A percentile compares a stretch with the other conserved stretches of the same genome.
These are phyloP conservation scores for Rehmannia glutinosa DNA, from an alignment of 257 asterid genomes.

Conservation along the genomic window DNA sequence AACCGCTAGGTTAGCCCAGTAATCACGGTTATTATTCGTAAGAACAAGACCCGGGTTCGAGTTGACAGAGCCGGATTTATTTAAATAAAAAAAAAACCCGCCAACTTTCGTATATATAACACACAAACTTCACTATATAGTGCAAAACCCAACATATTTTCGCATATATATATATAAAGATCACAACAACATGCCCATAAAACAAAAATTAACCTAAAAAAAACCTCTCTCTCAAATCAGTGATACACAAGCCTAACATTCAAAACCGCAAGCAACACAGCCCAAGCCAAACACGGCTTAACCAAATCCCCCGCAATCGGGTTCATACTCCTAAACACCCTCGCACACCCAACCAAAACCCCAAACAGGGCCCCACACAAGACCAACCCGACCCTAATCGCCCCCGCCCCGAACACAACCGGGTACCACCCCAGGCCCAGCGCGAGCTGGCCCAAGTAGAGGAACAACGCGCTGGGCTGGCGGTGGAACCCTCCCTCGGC, in stretches of 20 bases:
- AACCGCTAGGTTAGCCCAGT: too few relatives aligned
- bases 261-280: conserved; percentile 42
- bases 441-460: conserved; percentile 53
- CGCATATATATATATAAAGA: conserved; percentile 3
- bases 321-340: conserved; percentile 47
- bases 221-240: too few relatives aligned
- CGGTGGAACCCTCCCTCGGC: conserved; percentile 91
- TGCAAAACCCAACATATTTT: neutral
- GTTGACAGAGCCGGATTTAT: too few relatives aligned
- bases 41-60: too few relatives aligned
- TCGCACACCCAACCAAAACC: conserved; percentile 46
- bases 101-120: too few relatives aligned
- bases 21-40: too few relatives aligned
- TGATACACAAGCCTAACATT: conserved; percentile 56
- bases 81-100: too few relatives aligned
- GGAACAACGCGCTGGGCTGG: conserved; percentile 45
- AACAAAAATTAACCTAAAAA: too few relatives aligned
- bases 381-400: conserved; percentile 48
- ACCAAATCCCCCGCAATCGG: conserved; percentile 80
- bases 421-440: conserved; percentile 79
- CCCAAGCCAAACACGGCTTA: conserved; percentile 68
- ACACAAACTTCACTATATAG: neutral
- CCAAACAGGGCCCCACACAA: conserved; percentile 61
- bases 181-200: neutral
- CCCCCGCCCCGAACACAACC: conserved; percentile 66